phyloP scores from a whole-genome alignment of 2,329 filamentous ascomycete genomes.

The Talaromyces rugulosus region DNA sequence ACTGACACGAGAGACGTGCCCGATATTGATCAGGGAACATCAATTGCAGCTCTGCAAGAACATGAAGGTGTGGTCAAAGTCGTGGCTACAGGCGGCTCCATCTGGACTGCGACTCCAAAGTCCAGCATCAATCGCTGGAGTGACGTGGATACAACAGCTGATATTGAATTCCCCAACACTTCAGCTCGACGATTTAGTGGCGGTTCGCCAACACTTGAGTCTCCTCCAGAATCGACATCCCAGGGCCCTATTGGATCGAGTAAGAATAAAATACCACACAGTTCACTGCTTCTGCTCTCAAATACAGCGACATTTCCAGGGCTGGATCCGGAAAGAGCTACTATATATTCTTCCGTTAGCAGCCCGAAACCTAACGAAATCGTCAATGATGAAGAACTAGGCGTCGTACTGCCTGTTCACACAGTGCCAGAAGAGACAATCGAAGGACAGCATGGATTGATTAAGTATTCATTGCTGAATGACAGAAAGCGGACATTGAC shows the following conservation, averaged over 20 bases:
- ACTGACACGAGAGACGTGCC: slow-evolving; percentile 76
- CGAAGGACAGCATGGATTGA: slow-evolving; percentile 89
- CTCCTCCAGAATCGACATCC: slow-evolving; percentile 26
- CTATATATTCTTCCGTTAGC: slow-evolving; percentile 46
- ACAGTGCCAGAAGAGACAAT: slow-evolving; percentile 73
- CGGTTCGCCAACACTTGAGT: slow-evolving; percentile 42
- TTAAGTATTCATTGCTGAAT: slow-evolving; percentile 89
- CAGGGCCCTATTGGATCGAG: slow-evolving; percentile 32
- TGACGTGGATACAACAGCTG: slow-evolving; percentile 74
- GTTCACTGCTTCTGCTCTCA: slow-evolving; percentile 75
- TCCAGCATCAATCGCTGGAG: slow-evolving; percentile 91
- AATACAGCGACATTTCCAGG: slow-evolving; percentile 74
- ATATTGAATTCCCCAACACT: slow-evolving; percentile 52
- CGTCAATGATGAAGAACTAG: slow-evolving; percentile 47
- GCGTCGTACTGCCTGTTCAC: slow-evolving; percentile 59
- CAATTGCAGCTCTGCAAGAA: slow-evolving; percentile 86
- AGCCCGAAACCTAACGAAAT: slow-evolving; percentile 57
- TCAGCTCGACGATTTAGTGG: slow-evolving; percentile 50
- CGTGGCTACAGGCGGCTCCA: slow-evolving; percentile 63
- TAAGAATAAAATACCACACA: slow-evolving; percentile 65
- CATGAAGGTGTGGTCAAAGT: slow-evolving; percentile 66
- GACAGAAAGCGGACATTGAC: slow-evolving; percentile 86
- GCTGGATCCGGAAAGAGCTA: slow-evolving; percentile 55
- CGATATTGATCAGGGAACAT: slow-evolving; percentile 82
- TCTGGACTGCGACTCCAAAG: slow-evolving; percentile 87